A percentile compares a stretch with the other conserved stretches of the same genome.
phyloP scores from a whole-genome alignment of 768 basidiomycete species.

The Russula brevipes region DNA sequence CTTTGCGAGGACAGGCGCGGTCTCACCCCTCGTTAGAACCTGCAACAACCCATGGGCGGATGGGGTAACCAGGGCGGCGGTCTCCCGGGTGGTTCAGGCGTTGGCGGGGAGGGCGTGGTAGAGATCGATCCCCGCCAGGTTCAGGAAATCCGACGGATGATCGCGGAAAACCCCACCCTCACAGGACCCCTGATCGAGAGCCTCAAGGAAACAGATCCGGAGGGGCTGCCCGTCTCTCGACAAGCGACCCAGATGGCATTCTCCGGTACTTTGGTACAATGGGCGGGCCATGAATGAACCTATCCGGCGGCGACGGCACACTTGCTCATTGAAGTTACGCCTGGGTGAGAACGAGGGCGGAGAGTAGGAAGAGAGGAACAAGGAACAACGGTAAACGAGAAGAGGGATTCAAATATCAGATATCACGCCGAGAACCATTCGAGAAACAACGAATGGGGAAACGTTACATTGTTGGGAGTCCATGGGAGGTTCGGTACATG shows the following conservation, averaged over 20 bases:
- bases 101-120: background rate
- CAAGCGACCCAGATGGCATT: conserved; percentile 63
- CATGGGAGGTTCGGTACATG: no score
- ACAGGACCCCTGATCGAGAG: conserved; percentile 81
- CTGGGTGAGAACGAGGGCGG: no score
- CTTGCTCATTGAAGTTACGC: background rate
- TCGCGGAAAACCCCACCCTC: conserved; percentile 70
- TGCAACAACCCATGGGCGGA: conserved; percentile 38
- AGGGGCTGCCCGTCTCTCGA: conserved; percentile 55
- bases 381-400: no score
- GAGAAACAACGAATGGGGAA: no score
- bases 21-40: conserved; percentile 35
- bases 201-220: conserved; percentile 68
- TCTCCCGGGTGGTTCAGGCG: conserved; percentile 29
- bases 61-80: conserved; percentile 45
- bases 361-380: no score
- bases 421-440: no score
- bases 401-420: no score
- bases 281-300: background rate
- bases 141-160: conserved; percentile 64
- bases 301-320: background rate
- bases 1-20: background rate
- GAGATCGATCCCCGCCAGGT: conserved; percentile 49
- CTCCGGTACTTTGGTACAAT: conserved; percentile 28
- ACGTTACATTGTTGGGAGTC: no score